phyloP scores from a whole-genome alignment of 768 basidiomycete species.

The Rhodotorula toruloides region DNA sequence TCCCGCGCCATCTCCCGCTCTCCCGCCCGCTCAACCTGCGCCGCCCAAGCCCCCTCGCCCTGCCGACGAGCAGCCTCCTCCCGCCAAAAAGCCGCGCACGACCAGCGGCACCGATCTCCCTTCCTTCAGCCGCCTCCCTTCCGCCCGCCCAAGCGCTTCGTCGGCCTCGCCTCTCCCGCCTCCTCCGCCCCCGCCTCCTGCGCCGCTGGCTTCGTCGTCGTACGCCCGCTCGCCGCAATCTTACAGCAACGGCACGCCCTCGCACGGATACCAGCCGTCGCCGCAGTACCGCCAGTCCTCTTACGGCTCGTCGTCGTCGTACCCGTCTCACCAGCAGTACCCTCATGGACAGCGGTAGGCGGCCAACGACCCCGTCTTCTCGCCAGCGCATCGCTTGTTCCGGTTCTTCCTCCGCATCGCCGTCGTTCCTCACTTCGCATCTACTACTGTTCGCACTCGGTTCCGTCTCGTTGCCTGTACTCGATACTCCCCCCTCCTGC shows the following conservation, averaged over 20 bases:
- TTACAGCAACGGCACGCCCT: not conserved
- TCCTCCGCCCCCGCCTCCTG: conserved; percentile 3
- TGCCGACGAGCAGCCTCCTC: conserved; percentile 4
- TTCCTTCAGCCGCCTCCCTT: conserved; percentile 17
- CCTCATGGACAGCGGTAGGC: no score
- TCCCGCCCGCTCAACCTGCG: not conserved
- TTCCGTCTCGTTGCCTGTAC: no score
- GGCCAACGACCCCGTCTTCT: no score
- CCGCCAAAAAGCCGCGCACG: conserved; percentile 5
- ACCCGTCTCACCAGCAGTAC: no score
- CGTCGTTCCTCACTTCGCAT: no score
- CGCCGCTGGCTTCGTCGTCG: not conserved
- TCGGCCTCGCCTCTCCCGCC: not conserved
- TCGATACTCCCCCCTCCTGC: no score
- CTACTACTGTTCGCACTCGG: no score
- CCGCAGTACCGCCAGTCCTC: no score
- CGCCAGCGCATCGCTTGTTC: no score
- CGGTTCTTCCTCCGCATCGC: no score
- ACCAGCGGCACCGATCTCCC: conserved; percentile 5
- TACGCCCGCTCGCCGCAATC: not conserved
- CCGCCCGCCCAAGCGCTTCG: not conserved
- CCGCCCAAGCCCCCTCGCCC: not conserved
- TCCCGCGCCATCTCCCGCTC: not conserved
- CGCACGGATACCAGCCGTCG: not conserved
- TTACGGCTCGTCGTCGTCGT: no score